A percentile compares a stretch with the other conserved stretches of the same genome.
These are phyloP conservation scores for Wallacemonas sp. DNA, from an alignment of 208 protist species.

Conservation along the genomic window DNA sequence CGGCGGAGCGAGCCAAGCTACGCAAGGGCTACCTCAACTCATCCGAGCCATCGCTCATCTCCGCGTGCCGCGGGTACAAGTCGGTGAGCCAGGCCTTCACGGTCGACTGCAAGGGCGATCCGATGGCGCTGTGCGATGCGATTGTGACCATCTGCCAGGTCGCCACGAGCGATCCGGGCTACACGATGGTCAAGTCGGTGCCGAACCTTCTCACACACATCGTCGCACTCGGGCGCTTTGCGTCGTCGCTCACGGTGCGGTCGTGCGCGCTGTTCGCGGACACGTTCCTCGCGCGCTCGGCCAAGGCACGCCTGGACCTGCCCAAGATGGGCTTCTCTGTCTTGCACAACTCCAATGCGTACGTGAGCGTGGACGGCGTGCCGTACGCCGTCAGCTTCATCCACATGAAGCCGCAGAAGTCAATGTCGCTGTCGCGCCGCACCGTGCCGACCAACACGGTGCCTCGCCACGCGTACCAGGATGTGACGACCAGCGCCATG, in stretches of 20 bases:
- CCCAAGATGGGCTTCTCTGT: constrained; percentile 46
- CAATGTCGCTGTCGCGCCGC: constrained; percentile 53
- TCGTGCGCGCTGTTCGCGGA: constrained; percentile 51
- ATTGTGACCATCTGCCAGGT: constrained; percentile 74
- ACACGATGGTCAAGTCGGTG: constrained; percentile 39
- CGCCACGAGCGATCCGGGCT: constrained; percentile 77
- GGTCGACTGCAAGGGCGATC: constrained; percentile 67
- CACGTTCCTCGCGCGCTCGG: constrained; percentile 60
- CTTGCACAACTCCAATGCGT: constrained; percentile 70
- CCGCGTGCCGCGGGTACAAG: constrained; percentile 73
- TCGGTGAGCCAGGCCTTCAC: constrained; percentile 48
- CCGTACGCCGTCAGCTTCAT: constrained; percentile 86
- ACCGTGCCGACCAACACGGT: constrained; percentile 35
- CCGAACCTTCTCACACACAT: constrained; percentile 62
- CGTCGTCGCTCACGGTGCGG: constrained; percentile 68
- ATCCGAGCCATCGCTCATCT: constrained; percentile 44
- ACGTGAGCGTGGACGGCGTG: constrained; percentile 81
- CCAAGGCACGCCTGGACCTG: constrained; percentile 45
- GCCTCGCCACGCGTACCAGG: constrained; percentile 50
- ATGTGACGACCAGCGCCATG: constrained; percentile 18
- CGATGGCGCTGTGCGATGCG: constrained; percentile 67
- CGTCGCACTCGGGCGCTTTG: constrained; percentile 65
- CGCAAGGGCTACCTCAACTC: constrained; percentile 32
- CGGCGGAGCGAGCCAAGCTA: constrained; percentile 35
- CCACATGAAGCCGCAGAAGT: constrained; percentile 57